Evolutionary conservation across 2,329 filamentous ascomycete genomes (phyloP).

Genomic region (Pseudogymnoascus sp.): DNA sequence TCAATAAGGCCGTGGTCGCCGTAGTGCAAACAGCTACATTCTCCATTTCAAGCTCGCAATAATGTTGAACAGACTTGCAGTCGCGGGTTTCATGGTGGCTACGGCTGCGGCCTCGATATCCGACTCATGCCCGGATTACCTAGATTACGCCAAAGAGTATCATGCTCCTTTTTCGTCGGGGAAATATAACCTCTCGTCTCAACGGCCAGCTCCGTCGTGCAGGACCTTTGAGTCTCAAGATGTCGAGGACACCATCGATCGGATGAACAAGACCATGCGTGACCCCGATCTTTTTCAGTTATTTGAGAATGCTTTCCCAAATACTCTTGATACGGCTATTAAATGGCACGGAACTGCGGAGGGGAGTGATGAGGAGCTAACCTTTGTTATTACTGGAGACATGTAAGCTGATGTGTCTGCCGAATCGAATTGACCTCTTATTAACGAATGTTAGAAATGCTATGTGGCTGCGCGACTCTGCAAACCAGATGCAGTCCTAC

Average conservation of each 20-base stretch:
- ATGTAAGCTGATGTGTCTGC: slow-evolving; percentile 30
- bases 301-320: slow-evolving; percentile 66
- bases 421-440: slow-evolving; percentile 44
- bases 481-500: slow-evolving; percentile 66
- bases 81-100: background rate
- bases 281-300: slow-evolving; percentile 69
- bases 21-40: background rate
- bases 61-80: background rate
- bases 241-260: slow-evolving; percentile 67
- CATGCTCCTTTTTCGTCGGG: slow-evolving; percentile 73
- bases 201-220: slow-evolving; percentile 67
- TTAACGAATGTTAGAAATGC: slow-evolving; percentile 61
- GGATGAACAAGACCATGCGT: slow-evolving; percentile 59
- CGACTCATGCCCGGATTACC: slow-evolving; percentile 54
- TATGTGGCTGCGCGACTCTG: slow-evolving; percentile 83
- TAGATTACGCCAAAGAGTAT: slow-evolving; percentile 45
- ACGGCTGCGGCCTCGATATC: background rate
- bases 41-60: background rate
- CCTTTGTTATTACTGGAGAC: slow-evolving; percentile 50
- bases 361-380: slow-evolving; percentile 53
- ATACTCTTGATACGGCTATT: slow-evolving; percentile 66
- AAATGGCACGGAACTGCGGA: slow-evolving; percentile 57
- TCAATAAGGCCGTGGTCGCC: background rate
- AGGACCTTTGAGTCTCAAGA: slow-evolving; percentile 71
- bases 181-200: slow-evolving; percentile 66